These are phyloP conservation scores for Colletotrichum tamarilloi DNA, from an alignment of 2,329 filamentous ascomycete genomes.

Conservation along the genomic window DNA sequence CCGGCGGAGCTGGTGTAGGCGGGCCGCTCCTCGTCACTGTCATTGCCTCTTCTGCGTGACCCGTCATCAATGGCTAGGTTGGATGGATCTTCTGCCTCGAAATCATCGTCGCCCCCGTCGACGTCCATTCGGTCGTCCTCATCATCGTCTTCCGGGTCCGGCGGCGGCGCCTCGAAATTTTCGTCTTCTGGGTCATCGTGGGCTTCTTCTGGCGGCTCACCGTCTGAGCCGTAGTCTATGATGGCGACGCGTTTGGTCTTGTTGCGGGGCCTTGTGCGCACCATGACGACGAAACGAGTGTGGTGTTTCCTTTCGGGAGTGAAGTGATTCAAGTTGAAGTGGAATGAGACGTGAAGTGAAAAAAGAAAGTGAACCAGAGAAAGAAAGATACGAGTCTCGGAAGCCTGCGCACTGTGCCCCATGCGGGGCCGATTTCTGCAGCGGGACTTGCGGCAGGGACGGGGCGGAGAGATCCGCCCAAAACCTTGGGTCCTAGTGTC, in stretches of 20 bases:
- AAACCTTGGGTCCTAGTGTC: neutral
- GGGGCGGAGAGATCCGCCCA: neutral
- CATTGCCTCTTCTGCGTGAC: constrained; percentile 12
- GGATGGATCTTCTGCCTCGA: constrained; percentile 44
- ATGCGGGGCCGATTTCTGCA: neutral
- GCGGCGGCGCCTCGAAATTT: constrained; percentile 34
- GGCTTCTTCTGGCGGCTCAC: constrained; percentile 22
- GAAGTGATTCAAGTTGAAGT: neutral
- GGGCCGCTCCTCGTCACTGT: constrained; percentile 43
- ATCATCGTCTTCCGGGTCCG: constrained; percentile 42
- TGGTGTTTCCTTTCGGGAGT: neutral
- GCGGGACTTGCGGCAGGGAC: neutral
- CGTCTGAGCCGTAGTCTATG: constrained; percentile 29
- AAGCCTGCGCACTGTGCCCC: neutral
- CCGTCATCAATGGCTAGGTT: constrained; percentile 38
- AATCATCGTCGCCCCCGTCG: constrained; percentile 46
- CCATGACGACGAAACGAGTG: neutral
- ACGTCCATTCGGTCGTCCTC: constrained; percentile 41
- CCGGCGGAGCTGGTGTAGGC: constrained; percentile 40
- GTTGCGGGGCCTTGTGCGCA: constrained; percentile 25
- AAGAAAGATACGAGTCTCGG: neutral
- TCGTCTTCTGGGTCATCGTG: constrained; percentile 39
- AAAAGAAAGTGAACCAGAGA: neutral
- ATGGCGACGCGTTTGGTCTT: constrained; percentile 24
- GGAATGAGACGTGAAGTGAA: neutral